These are phyloP conservation scores for Antrodiella citrinella DNA, from an alignment of 768 basidiomycete genomes.

Conservation along the genomic window DNA sequence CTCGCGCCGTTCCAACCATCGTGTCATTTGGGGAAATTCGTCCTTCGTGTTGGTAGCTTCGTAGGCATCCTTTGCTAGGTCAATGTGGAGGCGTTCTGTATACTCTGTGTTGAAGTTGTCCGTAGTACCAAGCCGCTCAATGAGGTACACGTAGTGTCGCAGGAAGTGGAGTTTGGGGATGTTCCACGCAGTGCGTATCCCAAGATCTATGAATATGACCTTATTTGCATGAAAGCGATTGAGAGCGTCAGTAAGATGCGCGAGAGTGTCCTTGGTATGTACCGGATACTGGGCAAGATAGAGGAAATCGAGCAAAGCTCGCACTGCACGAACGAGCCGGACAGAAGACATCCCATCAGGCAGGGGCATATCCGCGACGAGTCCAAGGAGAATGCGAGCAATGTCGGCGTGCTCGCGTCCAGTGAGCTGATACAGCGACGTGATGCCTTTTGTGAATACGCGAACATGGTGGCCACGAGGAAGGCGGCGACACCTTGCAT, in stretches of 20 bases:
- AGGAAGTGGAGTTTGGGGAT: slow-evolving; percentile 22
- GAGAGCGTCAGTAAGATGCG: slow-evolving; percentile 19
- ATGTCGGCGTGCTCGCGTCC: too few relatives aligned
- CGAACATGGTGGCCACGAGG: slow-evolving; percentile 7
- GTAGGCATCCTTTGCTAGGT: slow-evolving; percentile 22
- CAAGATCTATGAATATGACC: slow-evolving; percentile 8
- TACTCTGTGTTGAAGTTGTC: slow-evolving; percentile 24
- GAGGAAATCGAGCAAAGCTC: slow-evolving; percentile 34
- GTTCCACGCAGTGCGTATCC: slow-evolving; percentile 15
- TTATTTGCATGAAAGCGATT: slow-evolving; percentile 20
- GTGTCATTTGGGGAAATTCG: slow-evolving; percentile 19
- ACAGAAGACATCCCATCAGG: too few relatives aligned
- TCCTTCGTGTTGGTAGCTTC: slow-evolving; percentile 18
- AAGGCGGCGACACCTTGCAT: slow-evolving; percentile 9
- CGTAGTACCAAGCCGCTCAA: slow-evolving; percentile 12
- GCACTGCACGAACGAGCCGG: too few relatives aligned
- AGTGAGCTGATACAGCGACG: slow-evolving; percentile 31
- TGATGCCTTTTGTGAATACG: slow-evolving; percentile 17
- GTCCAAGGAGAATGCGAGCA: too few relatives aligned
- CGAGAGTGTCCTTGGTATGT: slow-evolving; percentile 25
- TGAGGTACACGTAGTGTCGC: slow-evolving; percentile 13
- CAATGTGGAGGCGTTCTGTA: slow-evolving; percentile 21
- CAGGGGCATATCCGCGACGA: too few relatives aligned
- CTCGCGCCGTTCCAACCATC: slow-evolving; percentile 15
- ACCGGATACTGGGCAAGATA: slow-evolving; percentile 29